These are phyloP conservation scores for Dictyostelium citrinum DNA, from an alignment of 78 protist genomes.

Conservation along the genomic window DNA sequence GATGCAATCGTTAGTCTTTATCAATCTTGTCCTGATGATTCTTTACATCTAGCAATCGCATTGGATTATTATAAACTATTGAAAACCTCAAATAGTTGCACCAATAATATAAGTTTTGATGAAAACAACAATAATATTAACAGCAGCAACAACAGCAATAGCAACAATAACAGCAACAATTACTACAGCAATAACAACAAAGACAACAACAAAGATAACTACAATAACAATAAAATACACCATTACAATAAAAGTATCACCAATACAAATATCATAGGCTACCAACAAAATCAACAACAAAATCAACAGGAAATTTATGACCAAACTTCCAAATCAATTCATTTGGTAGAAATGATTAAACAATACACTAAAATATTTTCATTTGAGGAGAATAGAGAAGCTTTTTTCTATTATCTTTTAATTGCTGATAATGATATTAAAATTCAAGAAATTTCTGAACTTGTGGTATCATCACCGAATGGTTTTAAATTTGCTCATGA, in stretches of 20 bases:
- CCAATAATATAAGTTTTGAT: not conserved
- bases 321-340: not conserved
- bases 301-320: constrained; percentile 22
- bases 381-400: constrained; percentile 35
- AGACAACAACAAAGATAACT: too few species aligned
- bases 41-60: constrained; percentile 41
- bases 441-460: constrained; percentile 23
- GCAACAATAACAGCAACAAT: too few species aligned
- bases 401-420: constrained; percentile 36
- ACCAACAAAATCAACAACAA: not conserved
- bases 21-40: constrained; percentile 22
- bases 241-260: not conserved
- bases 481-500: constrained; percentile 43
- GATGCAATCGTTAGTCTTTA: constrained; percentile 16
- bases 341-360: constrained; percentile 36
- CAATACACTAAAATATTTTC: constrained; percentile 35
- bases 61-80: constrained; percentile 22
- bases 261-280: not conserved
- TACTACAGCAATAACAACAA: too few species aligned
- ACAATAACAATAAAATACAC: too few species aligned
- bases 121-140: not conserved
- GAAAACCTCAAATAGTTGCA: not conserved
- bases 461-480: constrained; percentile 12
- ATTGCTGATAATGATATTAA: constrained; percentile 19
- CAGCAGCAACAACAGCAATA: too few species aligned